phyloP scores from a whole-genome alignment of 148 eudicot species.

The Talinum fruticosum region DNA sequence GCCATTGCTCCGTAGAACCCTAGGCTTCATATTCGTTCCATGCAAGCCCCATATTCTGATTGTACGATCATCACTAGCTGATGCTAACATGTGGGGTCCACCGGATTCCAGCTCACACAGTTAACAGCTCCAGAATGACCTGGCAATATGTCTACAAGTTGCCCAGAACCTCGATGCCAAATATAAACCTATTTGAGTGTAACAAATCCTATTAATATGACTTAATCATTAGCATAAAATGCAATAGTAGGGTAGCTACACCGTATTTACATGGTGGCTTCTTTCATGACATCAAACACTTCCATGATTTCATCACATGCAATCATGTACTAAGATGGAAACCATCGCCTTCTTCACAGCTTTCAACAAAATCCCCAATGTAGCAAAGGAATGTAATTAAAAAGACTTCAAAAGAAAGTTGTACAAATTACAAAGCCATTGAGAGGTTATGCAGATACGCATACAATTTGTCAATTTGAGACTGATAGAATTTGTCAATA shows the following conservation, averaged over 20 bases:
- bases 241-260: neutral
- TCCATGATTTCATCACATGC: neutral
- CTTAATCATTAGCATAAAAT: neutral
- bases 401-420: too few species aligned
- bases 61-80: slow-evolving; percentile 85
- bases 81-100: slow-evolving; percentile 75
- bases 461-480: neutral
- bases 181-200: slow-evolving; percentile 60
- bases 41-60: slow-evolving; percentile 81
- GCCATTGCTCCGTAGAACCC: slow-evolving; percentile 51
- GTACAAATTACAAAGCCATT: neutral
- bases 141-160: slow-evolving; percentile 51
- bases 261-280: neutral
- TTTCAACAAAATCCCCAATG: neutral
- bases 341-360: neutral
- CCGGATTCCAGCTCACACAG: slow-evolving; percentile 88
- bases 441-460: neutral
- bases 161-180: slow-evolving; percentile 78
- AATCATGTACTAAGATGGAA: neutral
- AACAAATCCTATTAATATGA: neutral
- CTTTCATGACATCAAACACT: neutral
- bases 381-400: neutral
- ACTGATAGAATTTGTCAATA: neutral
- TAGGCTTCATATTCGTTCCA: slow-evolving; percentile 29
- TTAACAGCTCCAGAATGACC: slow-evolving; percentile 85